Evolutionary conservation across 345 rosid species (phyloP).

Genomic region (Populus alba): DNA sequence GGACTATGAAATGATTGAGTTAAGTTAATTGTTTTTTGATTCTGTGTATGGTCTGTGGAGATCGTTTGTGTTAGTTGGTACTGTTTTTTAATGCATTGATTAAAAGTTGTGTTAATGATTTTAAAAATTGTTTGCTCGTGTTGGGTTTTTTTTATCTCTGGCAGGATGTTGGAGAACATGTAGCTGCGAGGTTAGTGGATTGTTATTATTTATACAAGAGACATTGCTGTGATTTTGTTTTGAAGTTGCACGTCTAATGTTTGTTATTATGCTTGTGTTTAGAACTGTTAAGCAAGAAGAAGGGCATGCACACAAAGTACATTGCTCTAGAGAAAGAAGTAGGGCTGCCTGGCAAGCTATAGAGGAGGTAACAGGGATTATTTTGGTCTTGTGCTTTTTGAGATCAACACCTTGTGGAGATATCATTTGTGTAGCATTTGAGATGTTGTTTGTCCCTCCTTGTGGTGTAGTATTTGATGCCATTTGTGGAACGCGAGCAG

Average conservation of each 20-base stretch:
- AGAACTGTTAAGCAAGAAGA: constrained; percentile 13
- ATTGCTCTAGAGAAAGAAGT: constrained; percentile 91
- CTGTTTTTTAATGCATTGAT: background rate
- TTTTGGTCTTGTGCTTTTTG: background rate
- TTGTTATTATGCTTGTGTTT: background rate
- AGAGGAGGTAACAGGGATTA: constrained; percentile 50
- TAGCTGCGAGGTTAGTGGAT: constrained; percentile 10
- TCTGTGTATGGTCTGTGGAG: background rate
- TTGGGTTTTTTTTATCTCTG: background rate
- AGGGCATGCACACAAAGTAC: constrained; percentile 41
- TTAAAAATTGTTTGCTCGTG: background rate
- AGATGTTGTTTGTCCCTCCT: background rate
- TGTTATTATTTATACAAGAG: background rate
- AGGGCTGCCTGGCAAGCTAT: constrained; percentile 76
- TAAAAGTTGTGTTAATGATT: background rate
- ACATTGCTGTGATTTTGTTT: background rate
- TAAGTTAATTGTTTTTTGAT: background rate
- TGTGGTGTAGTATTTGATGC: constrained; percentile 69
- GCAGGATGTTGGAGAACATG: constrained; percentile 9
- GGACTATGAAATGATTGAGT: background rate
- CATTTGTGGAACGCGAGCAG: constrained; percentile 70
- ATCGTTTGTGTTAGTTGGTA: background rate
- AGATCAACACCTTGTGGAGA: background rate
- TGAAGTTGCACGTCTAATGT: background rate
- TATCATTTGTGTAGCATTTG: background rate